Conservation (phyloP, 2,329 filamentous ascomycete genomes). For the Lachnellula cervina region DNA sequence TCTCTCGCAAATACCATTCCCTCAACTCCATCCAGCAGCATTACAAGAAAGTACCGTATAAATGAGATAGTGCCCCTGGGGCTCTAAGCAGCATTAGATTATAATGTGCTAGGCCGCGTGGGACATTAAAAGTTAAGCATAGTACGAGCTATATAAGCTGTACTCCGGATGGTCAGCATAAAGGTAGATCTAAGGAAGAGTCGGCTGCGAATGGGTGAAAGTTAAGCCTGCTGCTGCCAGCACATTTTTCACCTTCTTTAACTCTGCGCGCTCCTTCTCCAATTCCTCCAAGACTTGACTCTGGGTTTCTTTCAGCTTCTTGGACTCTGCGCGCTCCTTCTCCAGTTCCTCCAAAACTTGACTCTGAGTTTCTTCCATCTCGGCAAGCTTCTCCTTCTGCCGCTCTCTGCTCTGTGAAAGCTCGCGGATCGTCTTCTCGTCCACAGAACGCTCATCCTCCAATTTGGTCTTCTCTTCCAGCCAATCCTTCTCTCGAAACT, state of each 20-base stretch:
- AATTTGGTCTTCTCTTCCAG: neutral
- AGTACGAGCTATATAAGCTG: no score
- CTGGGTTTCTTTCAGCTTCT: neutral
- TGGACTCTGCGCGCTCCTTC: neutral
- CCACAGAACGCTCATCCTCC: neutral
- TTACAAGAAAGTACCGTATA: no score
- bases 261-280: neutral
- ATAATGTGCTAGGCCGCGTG: no score
- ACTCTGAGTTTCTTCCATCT: neutral
- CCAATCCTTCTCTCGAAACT: neutral
- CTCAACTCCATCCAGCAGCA: no score
- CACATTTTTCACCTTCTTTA: neutral
- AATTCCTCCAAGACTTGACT: neutral
- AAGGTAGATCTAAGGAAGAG: no score
- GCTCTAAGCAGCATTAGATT: no score
- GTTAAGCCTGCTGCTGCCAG: neutral
- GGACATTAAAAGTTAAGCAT: no score
- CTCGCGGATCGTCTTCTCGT: neutral
- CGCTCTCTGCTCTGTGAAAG: neutral
- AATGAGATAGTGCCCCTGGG: no score
- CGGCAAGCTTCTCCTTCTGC: neutral
- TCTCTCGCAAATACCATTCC: no score
- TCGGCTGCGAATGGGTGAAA: neutral
- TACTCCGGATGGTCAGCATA: no score
- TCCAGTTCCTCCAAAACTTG: neutral